Conservation (phyloP, 2,329 filamentous ascomycete genomes). For the Apiospora sp. region DNA sequence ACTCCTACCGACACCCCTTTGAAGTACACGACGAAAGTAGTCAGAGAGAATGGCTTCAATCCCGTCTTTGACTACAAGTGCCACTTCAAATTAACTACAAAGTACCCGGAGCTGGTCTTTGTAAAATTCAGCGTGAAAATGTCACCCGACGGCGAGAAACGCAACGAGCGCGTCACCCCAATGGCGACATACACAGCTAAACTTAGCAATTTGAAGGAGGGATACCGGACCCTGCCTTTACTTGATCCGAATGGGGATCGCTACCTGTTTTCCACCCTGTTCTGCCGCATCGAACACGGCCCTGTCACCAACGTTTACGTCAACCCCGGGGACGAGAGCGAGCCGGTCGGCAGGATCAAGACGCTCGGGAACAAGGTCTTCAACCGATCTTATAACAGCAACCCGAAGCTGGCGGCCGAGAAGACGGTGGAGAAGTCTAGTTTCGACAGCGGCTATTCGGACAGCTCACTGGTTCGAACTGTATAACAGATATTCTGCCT, state of each 20-base stretch:
- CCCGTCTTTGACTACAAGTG: constrained; percentile 85
- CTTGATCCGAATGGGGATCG: constrained; percentile 90
- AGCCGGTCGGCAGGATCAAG: constrained; percentile 62
- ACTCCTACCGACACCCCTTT: constrained; percentile 66
- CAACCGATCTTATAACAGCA: constrained; percentile 53
- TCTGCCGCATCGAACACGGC: constrained; percentile 82
- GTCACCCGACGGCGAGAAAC: constrained; percentile 76
- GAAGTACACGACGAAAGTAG: constrained; percentile 80
- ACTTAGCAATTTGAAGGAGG: constrained; percentile 85
- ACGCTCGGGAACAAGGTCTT: constrained; percentile 66
- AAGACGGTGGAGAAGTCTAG: constrained; percentile 51
- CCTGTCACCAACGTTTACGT: constrained; percentile 65
- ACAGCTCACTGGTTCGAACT: constrained; percentile 30
- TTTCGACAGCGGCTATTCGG: constrained; percentile 49
- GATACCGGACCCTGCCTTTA: constrained; percentile 90
- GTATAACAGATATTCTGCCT: constrained; percentile 24
- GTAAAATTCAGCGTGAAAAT: constrained; percentile 93
- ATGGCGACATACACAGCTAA: constrained; percentile 94
- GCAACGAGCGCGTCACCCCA: constrained; percentile 68
- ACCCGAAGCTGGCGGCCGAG: constrained; percentile 24
- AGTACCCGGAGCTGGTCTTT: constrained; percentile 92
- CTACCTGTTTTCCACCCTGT: constrained; percentile 93
- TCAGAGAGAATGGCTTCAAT: constrained; percentile 91
- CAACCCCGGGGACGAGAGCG: constrained; percentile 48
- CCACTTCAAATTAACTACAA: constrained; percentile 86